Evolutionary conservation across 129 eudicot species (phyloP).

Genomic region (Escallonia herrerae): DNA sequence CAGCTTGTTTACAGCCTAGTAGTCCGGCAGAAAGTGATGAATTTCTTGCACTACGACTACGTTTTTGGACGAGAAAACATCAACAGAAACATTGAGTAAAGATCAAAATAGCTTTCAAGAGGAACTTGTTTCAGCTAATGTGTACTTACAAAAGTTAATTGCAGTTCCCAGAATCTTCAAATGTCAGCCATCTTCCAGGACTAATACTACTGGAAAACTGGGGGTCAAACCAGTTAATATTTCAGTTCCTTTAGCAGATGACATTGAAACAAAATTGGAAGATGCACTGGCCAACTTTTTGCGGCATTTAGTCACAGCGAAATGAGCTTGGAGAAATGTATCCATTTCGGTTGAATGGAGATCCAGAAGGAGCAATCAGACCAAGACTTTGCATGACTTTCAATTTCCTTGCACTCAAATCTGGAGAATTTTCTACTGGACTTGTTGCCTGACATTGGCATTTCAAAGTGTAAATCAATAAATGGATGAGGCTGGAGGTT

Average conservation of each 20-base stretch:
- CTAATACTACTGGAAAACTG: neutral
- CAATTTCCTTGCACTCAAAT: conserved; percentile 8
- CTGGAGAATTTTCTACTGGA: neutral
- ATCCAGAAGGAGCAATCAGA: conserved; percentile 21
- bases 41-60: too few relatives aligned
- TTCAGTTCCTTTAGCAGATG: neutral
- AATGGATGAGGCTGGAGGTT: too few relatives aligned
- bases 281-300: neutral
- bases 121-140: too few relatives aligned
- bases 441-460: neutral
- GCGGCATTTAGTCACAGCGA: neutral
- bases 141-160: too few relatives aligned
- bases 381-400: conserved; percentile 25
- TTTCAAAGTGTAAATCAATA: neutral
- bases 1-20: too few relatives aligned
- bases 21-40: too few relatives aligned
- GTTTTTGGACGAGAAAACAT: too few relatives aligned
- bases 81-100: too few relatives aligned
- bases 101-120: too few relatives aligned
- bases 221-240: neutral
- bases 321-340: neutral
- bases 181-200: neutral
- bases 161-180: neutral
- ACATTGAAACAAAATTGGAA: neutral
- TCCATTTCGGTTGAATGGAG: conserved; percentile 8